A percentile compares a stretch with the other conserved stretches of the same genome.
phyloP scores from a whole-genome alignment of 768 basidiomycete species.

The Lactifluus volemus region DNA sequence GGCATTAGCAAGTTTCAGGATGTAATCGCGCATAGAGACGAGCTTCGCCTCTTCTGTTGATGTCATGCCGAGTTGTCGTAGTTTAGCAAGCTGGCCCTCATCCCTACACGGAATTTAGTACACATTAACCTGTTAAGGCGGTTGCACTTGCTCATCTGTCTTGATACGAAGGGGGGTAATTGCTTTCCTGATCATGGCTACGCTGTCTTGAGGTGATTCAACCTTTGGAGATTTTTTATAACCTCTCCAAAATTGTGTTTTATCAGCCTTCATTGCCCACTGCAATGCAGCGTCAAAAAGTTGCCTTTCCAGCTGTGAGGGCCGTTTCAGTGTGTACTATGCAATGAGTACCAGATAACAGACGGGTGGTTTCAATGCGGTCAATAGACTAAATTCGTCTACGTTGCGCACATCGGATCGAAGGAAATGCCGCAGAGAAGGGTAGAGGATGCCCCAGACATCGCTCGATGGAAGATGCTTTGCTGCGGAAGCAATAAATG shows the following conservation, averaged over 20 bases:
- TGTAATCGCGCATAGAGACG: conserved; percentile 81
- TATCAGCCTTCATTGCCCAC: conserved; percentile 84
- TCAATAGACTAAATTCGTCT: conserved; percentile 65
- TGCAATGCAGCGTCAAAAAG: conserved; percentile 79
- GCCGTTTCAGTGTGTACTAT: neutral
- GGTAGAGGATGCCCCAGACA: conserved; percentile 96
- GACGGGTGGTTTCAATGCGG: conserved; percentile 73
- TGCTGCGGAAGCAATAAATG: conserved; percentile 82
- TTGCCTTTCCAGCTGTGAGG: conserved; percentile 45
- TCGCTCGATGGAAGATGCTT: conserved; percentile 79
- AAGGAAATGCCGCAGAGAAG: conserved; percentile 77
- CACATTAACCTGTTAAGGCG: neutral
- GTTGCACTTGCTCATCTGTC: conserved; percentile 71
- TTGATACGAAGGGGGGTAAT: conserved; percentile 38
- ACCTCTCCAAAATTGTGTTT: conserved; percentile 69
- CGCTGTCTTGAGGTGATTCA: conserved; percentile 66
- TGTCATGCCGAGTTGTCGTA: conserved; percentile 86
- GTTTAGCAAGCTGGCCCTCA: conserved; percentile 59
- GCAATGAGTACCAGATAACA: conserved; percentile 22
- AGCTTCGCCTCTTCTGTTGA: conserved; percentile 76
- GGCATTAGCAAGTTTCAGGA: conserved; percentile 72
- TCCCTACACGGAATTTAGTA: conserved; percentile 44
- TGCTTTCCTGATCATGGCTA: conserved; percentile 53
- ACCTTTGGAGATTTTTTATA: conserved; percentile 41
- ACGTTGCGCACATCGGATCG: conserved; percentile 73